Percentiles rank a stretch among this genome's conserved stretches.
Evolutionary conservation across 2,329 filamentous ascomycete species (phyloP).

Genomic region (Fusarium xylarioides): DNA sequence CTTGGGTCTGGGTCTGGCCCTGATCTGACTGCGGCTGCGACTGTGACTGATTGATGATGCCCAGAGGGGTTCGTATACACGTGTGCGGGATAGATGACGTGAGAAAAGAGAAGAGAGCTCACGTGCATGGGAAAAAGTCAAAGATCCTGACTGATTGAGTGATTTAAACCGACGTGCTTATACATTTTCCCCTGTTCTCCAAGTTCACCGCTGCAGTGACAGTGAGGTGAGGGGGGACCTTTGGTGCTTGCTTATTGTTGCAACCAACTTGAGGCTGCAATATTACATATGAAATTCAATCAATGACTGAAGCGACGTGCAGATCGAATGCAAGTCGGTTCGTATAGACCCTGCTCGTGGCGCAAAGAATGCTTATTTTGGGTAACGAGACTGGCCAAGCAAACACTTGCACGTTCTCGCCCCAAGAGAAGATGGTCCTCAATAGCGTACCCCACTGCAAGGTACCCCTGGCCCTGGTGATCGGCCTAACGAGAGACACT

Average conservation of each 20-base stretch:
- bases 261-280: conserved; percentile 4
- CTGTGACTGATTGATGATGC: neutral
- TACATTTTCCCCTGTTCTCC: neutral
- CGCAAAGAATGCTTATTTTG: conserved; percentile 19
- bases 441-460: neutral
- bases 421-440: neutral
- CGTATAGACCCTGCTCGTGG: conserved; percentile 28
- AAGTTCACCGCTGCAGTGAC: neutral
- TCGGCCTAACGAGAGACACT: conserved; percentile 1
- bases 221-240: neutral
- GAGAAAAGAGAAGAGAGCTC: neutral
- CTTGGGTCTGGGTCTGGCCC: neutral
- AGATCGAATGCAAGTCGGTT: conserved; percentile 26
- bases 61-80: neutral
- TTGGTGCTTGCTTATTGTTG: conserved; percentile 6
- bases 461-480: conserved; percentile 3
- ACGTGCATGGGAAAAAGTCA: neutral
- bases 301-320: neutral
- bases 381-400: conserved; percentile 20
- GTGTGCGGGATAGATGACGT: conserved; percentile 4
- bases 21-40: neutral
- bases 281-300: neutral
- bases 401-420: conserved; percentile 25
- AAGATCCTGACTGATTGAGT: neutral
- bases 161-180: conserved; percentile 3